Base-by-base conservation (phyloP, 2,329 filamentous ascomycete species). In the Coccinonectria pachysandricola region DNA sequence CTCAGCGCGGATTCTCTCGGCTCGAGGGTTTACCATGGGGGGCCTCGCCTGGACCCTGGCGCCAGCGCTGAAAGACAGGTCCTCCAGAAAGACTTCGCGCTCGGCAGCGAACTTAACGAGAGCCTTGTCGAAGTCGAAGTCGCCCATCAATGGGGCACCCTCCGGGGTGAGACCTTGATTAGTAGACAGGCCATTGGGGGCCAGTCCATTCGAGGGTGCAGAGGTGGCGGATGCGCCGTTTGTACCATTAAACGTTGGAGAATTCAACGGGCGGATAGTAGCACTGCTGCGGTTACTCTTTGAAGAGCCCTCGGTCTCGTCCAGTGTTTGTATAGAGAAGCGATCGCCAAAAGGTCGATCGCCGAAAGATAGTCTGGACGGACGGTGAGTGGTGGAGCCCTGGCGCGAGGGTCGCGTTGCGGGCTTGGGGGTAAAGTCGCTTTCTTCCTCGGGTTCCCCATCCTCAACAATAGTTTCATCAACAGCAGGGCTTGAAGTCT, bases 61-160 rank as follows among this genome's bases (percentile, higher is more conserved):
- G 21, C 87, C 86, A 12, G 87, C 85, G 40, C 73, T 84, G 52
- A 96, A 86, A 40, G 79, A 85, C 28, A 96, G 69, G 52, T 98
- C 91, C 38, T 93, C 84, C 27, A 96, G 64, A 46, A 98, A 98
- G 34, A 79, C 80, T 46, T 98, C 91, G 39, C 91, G 71, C 60
- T 96, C 88, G n/a, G 79, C 80, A 23, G 91, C 86, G 53, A 98
- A 98, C 59, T 95, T 96, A 46, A 86, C 63, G 41, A 98, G 66
- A 14, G 91, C 88, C 48, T 82, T 78, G 51, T 96, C 91, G 47
- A 98, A 98, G 54, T 96, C 91, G 47, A 83, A 85, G 49, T 93
- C 85, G 31, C 56, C 59, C 36, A 69, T 56, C 17, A n/a, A n/a
- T n/a, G n/a, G n/a, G n/a, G n/a, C n/a, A n/a, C n/a, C n/a, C n/a